Evolutionary conservation across 495 filamentous ascomycete genomes (phyloP).

Genomic region (Glonium stellatum): DNA sequence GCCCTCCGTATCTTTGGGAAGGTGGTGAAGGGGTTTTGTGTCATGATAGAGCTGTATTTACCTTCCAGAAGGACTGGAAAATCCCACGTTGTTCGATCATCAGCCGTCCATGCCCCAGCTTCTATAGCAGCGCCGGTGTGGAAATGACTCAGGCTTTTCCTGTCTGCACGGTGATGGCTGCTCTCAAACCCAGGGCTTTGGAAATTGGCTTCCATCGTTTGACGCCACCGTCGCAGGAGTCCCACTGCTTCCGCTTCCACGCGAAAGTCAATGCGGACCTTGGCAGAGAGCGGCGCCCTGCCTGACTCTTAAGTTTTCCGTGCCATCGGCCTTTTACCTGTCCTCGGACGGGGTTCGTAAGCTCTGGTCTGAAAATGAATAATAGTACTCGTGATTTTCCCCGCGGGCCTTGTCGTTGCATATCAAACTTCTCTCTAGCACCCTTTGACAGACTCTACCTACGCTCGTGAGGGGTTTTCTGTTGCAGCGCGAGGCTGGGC

Average conservation of each 20-base stretch:
- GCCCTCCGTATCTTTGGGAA: neutral
- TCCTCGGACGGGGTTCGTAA: neutral
- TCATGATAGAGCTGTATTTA: neutral
- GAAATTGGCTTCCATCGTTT: slow-evolving; percentile 11
- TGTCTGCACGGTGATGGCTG: neutral
- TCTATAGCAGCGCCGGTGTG: neutral
- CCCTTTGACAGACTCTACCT: too few species aligned
- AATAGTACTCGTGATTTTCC: too few species aligned
- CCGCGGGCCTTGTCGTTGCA: too few species aligned
- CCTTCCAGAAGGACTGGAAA: neutral
- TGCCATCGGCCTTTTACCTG: neutral
- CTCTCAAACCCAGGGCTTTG: neutral
- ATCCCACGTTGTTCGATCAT: slow-evolving; percentile 1
- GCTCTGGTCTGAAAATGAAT: neutral
- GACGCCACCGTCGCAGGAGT: slow-evolving; percentile 15
- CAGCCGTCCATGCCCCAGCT: neutral
- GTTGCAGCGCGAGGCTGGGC: too few species aligned
- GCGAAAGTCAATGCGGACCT: slow-evolving; percentile 14
- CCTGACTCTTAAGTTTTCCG: slow-evolving; percentile 1
- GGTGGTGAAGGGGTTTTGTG: neutral
- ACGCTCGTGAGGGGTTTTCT: too few species aligned
- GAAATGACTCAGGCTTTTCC: neutral
- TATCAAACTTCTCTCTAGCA: too few species aligned
- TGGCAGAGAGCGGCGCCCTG: neutral
- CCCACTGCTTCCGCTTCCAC: slow-evolving; percentile 20